Percentiles rank a stretch among this genome's conserved stretches.
phyloP scores from a whole-genome alignment of 306 rosid genomes.

The Crotalaria pallida region DNA sequence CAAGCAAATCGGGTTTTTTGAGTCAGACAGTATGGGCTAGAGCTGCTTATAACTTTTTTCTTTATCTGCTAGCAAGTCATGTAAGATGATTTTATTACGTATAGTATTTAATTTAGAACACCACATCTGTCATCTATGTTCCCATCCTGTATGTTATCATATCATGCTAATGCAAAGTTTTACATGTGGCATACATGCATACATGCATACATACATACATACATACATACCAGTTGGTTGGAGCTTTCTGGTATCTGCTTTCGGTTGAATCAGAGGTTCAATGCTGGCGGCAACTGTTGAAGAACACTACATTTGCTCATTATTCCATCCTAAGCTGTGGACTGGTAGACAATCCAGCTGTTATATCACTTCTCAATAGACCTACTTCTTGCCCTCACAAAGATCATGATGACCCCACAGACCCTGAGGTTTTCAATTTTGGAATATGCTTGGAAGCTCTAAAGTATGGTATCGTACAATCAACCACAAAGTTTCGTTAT shows the following conservation, averaged over 20 bases:
- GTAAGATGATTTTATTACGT: slow-evolving; percentile 46
- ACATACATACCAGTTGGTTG: slow-evolving; percentile 66
- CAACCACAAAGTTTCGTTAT: slow-evolving; percentile 23
- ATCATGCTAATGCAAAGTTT: too few species aligned
- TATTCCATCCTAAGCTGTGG: slow-evolving; percentile 27
- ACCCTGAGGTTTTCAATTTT: slow-evolving; percentile 36
- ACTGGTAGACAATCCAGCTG: fast-evolving
- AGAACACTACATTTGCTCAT: neutral
- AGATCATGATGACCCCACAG: slow-evolving; percentile 19
- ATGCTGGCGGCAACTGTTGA: slow-evolving; percentile 47
- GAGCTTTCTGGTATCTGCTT: slow-evolving; percentile 88
- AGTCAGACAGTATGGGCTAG: slow-evolving; percentile 91
- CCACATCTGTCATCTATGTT: neutral
- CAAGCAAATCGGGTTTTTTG: slow-evolving; percentile 66
- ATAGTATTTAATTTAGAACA: neutral
- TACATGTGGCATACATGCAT: too few species aligned
- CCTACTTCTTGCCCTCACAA: slow-evolving; percentile 29
- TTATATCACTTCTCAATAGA: neutral
- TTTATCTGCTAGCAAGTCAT: slow-evolving; percentile 85
- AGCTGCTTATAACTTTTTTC: slow-evolving; percentile 79
- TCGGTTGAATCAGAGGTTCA: slow-evolving; percentile 48
- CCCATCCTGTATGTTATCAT: too few species aligned
- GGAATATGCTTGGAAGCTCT: slow-evolving; percentile 72
- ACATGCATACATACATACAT: too few species aligned
- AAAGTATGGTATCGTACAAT: slow-evolving; percentile 29